Evolutionary conservation across 495 filamentous ascomycete species (phyloP).

Genomic region (Neurospora sp.): DNA sequence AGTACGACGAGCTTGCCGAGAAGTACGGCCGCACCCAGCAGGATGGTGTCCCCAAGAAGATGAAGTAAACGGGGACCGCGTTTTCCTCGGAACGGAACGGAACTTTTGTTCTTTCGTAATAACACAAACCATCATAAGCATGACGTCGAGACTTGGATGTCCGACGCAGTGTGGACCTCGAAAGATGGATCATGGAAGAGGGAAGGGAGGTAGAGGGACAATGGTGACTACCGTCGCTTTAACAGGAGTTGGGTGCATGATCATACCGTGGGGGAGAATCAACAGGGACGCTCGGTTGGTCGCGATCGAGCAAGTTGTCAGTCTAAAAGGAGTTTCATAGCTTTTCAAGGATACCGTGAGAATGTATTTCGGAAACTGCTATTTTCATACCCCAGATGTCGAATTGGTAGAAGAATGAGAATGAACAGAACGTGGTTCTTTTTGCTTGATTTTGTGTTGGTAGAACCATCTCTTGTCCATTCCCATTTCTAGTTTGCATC

Average conservation of each 20-base stretch:
- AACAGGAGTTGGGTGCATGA: not conserved
- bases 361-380: not conserved
- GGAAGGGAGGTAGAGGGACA: not conserved
- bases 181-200: not conserved
- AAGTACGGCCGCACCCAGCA: conserved; percentile 52
- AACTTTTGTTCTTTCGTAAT: not conserved
- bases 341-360: not conserved
- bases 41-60: conserved; percentile 55
- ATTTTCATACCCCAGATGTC: not conserved
- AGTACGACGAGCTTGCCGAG: conserved; percentile 79
- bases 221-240: not conserved
- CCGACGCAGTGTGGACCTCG: not conserved
- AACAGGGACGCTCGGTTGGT: not conserved
- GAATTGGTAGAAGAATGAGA: not conserved
- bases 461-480: not conserved
- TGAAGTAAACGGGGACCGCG: conserved; percentile 38
- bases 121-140: not conserved
- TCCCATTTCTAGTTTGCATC: not conserved
- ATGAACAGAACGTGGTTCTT: not conserved
- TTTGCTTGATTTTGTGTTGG: not conserved
- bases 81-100: not conserved
- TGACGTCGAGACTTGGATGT: not conserved
- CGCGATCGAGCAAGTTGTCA: not conserved
- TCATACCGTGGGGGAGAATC: not conserved
- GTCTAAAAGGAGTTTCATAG: not conserved